Percentiles rank a stretch among this genome's conserved stretches.
Evolutionary conservation across 148 eudicot species (phyloP).

Genomic region (Rhododendron vialii): DNA sequence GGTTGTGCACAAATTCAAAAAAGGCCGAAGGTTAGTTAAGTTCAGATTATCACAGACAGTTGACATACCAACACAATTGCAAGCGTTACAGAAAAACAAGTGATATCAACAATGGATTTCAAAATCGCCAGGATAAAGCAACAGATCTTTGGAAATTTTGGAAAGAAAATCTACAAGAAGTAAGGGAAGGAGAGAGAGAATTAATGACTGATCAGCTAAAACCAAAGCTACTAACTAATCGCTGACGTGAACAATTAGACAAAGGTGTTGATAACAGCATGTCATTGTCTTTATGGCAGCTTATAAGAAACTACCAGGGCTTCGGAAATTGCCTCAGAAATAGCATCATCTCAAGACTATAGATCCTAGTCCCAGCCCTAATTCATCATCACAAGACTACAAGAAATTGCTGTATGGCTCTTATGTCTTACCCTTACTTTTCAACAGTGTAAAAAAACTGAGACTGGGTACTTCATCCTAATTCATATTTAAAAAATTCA

Average conservation of each 20-base stretch:
- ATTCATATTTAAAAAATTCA: too few relatives aligned
- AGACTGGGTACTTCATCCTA: neutral
- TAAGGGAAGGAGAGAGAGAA: neutral
- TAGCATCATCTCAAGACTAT: neutral
- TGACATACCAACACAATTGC: neutral
- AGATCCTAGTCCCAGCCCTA: neutral
- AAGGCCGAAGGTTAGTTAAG: neutral
- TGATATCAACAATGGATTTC: neutral
- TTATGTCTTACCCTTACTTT: too few relatives aligned
- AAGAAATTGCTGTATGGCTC: neutral
- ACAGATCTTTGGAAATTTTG: neutral
- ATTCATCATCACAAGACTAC: neutral
- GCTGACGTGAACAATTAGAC: too few relatives aligned
- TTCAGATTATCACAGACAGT: neutral
- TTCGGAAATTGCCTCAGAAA: too few relatives aligned
- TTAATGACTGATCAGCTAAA: neutral
- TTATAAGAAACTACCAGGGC: neutral
- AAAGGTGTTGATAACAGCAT: too few relatives aligned
- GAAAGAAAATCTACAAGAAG: neutral
- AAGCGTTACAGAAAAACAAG: neutral
- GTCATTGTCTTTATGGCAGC: neutral
- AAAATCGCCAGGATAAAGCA: neutral
- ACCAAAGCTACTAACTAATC: neutral
- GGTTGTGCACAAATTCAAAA: too few relatives aligned
- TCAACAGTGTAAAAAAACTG: neutral